Evolutionary conservation across 139 green algal species (phyloP).

Genomic region (Cymbomonas tetramitiformis): DNA sequence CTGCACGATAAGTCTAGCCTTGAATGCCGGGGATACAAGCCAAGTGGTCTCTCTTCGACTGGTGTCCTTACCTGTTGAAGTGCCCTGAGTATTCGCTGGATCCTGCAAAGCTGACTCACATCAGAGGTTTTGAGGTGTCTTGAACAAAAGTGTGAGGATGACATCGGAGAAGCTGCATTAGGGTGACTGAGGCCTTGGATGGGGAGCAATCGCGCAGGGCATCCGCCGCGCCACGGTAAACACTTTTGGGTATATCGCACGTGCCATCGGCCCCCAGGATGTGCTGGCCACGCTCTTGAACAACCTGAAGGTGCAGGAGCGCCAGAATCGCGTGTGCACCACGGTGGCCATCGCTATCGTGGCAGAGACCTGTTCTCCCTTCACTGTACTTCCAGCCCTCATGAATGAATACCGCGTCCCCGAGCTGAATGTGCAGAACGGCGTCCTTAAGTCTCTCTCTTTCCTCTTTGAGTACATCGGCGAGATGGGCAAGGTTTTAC

Average conservation of each 20-base stretch:
- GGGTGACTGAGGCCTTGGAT: no score
- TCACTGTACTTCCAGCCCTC: conserved; percentile 95
- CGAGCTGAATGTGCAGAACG: conserved; percentile 97
- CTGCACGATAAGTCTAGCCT: no score
- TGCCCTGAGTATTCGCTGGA: no score
- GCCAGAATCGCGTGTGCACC: conserved; percentile 95
- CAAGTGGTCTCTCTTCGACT: no score
- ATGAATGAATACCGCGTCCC: conserved; percentile 97
- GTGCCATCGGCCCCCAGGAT: conserved; percentile 89
- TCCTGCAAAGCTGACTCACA: no score
- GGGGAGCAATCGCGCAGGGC: no score
- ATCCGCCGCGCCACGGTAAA: conserved; percentile 91
- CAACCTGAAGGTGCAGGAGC: conserved; percentile 98
- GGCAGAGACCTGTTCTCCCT: conserved; percentile 91
- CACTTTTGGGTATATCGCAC: conserved; percentile 99
- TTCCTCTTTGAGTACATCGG: conserved; percentile 99
- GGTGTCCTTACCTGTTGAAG: no score
- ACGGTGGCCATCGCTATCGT: conserved; percentile 98
- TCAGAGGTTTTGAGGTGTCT: no score
- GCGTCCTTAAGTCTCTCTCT: conserved; percentile 88
- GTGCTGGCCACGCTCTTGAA: conserved; percentile 96
- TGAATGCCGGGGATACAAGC: no score
- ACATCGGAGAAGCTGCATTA: no score
- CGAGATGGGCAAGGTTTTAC: conserved; percentile 95
- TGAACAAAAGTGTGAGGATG: no score